These are phyloP conservation scores for Rhynchosporium graminicola DNA, from an alignment of 2,329 filamentous ascomycete species.

Conservation along the genomic window DNA sequence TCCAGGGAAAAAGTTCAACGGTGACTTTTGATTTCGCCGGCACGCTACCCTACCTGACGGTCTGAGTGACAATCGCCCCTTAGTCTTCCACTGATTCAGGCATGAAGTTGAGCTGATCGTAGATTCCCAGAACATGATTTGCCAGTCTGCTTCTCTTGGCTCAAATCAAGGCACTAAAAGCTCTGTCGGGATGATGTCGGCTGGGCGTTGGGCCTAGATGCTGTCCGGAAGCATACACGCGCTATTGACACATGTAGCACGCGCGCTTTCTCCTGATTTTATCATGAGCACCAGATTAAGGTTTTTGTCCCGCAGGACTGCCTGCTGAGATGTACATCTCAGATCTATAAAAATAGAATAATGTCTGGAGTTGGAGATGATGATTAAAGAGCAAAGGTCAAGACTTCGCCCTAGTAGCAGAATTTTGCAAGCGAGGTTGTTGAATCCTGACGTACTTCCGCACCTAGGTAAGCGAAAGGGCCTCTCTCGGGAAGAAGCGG, in stretches of 20 bases:
- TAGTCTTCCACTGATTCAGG: slow-evolving; percentile 10
- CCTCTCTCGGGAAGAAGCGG: background rate
- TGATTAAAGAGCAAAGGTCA: too few species aligned
- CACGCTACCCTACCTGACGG: background rate
- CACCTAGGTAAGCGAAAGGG: background rate
- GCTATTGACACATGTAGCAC: background rate
- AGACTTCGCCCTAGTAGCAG: background rate
- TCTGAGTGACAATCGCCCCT: slow-evolving; percentile 15
- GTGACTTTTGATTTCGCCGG: slow-evolving; percentile 11
- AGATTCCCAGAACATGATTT: slow-evolving; percentile 21
- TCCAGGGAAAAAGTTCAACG: slow-evolving; percentile 6
- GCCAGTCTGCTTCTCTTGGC: slow-evolving; percentile 13
- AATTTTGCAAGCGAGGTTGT: background rate
- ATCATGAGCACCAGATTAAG: background rate
- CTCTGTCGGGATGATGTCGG: slow-evolving; percentile 9
- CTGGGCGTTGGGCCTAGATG: background rate
- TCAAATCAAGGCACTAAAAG: slow-evolving; percentile 6
- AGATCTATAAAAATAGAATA: background rate
- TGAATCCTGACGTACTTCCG: background rate
- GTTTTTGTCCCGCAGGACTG: background rate
- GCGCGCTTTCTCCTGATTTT: background rate
- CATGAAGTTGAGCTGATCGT: slow-evolving; percentile 14
- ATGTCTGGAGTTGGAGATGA: too few species aligned
- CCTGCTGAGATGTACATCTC: background rate
- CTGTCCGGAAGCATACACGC: slow-evolving; percentile 7